Percentiles rank a stretch among this genome's conserved stretches.
Conservation (phyloP, 176 grass and related monocot genomes). For the Alloteropsis semialata region DNA sequence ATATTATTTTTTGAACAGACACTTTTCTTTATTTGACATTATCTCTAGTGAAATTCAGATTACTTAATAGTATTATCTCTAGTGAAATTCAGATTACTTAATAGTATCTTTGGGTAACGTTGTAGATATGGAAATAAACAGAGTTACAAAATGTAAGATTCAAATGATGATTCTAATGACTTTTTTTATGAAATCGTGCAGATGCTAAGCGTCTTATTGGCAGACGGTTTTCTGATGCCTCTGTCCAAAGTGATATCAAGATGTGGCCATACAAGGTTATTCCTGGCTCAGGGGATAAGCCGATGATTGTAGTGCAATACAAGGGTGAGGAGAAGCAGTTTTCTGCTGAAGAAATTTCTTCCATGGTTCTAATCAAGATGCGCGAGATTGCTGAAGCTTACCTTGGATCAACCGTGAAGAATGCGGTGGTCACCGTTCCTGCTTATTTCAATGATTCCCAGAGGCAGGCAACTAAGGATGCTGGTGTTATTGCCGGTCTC, state of each 20-base stretch:
- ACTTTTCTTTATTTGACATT: neutral
- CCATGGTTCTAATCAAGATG: constrained; percentile 59
- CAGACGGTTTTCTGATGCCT: constrained; percentile 40
- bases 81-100: neutral
- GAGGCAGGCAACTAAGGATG: constrained; percentile 59
- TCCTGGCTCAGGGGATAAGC: constrained; percentile 35
- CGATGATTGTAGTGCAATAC: constrained; percentile 54
- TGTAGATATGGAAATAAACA: neutral
- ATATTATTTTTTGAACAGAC: neutral
- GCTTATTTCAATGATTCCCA: constrained; percentile 60
- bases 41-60: neutral
- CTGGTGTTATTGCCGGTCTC: constrained; percentile 51
- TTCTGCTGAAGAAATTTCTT: constrained; percentile 50
- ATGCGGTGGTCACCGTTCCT: constrained; percentile 41
- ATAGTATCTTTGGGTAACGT: neutral
- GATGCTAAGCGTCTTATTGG: constrained; percentile 61
- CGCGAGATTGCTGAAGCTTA: constrained; percentile 49
- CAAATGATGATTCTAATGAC: neutral
- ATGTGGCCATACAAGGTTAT: constrained; percentile 53
- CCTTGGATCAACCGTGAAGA: constrained; percentile 46
- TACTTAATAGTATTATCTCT: too few relatives aligned
- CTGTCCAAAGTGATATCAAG: constrained; percentile 53
- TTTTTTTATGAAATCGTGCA: constrained; percentile 21
- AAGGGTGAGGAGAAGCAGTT: constrained; percentile 59
- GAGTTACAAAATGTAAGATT: neutral